These are phyloP conservation scores for Ustilago hordei DNA, from an alignment of 1,284 basidiomycete genomes.

Conservation along the genomic window DNA sequence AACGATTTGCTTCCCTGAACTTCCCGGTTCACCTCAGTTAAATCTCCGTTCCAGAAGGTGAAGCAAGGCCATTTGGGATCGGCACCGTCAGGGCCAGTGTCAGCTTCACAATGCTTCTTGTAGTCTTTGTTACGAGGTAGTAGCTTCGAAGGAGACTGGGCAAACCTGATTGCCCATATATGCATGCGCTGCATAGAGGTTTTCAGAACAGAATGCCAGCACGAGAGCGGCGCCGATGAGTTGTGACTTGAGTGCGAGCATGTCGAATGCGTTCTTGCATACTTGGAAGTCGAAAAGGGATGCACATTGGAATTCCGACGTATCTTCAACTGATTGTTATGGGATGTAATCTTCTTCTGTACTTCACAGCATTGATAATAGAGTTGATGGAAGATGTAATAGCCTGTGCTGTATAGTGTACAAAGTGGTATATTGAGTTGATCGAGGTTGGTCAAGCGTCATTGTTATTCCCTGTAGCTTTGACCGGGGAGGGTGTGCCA, in stretches of 20 bases:
- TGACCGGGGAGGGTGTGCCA: too few relatives aligned
- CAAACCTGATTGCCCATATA: not conserved
- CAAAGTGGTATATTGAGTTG: not conserved
- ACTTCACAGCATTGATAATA: not conserved
- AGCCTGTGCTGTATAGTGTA: not conserved
- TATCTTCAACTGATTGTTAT: too few relatives aligned
- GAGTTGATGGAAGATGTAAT: not conserved
- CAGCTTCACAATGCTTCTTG: conserved; percentile 20
- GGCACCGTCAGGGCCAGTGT: not conserved
- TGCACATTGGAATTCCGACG: too few relatives aligned
- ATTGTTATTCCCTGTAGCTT: not conserved
- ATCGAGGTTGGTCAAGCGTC: not conserved
- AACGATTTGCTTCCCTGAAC: too few relatives aligned
- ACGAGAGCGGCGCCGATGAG: not conserved
- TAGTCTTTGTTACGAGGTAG: conserved; percentile 24
- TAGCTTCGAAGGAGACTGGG: not conserved
- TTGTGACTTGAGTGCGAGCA: not conserved
- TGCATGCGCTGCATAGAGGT: not conserved
- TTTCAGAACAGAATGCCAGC: not conserved
- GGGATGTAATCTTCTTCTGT: too few relatives aligned
- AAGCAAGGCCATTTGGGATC: conserved; percentile 36
- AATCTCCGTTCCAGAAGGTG: conserved; percentile 11
- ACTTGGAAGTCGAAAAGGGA: not conserved
- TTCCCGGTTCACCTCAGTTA: too few relatives aligned
- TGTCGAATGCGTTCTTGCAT: not conserved